Evolutionary conservation across 345 rosid genomes (phyloP), one percentile per base, ranked within the genome.

Genomic region (Sonneratia caseolaris): DNA sequence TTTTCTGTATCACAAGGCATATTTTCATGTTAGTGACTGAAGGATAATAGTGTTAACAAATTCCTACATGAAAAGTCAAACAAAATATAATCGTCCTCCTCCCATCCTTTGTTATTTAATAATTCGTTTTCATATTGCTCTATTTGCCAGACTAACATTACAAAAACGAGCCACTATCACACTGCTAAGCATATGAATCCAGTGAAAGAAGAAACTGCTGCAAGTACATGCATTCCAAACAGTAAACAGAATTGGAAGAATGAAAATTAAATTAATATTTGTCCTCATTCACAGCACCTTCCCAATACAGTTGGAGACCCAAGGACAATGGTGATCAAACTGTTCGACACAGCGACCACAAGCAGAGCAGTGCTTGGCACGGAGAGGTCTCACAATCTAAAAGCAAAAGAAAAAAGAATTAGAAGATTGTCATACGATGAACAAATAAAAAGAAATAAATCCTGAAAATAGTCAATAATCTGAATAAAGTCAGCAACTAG

Each of bases 271-370:
- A 62, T 15, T 11, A 35, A 35, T 12, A 71, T 37, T 24, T 42
- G 45, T 42, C 36, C n/a, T 59, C 36, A 71, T 27, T 24, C 66
- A 78, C 67, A 76, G 69, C 79, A 95, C 99, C 94, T 95, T 95
- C 83, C 99, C 98, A 69, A 95, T 81, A 81, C 99, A 95, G 79
- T 95, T 92, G 75, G 99, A 92, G 38, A 95, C 94, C 97, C 97
- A 95, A 48, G 99, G 99, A 76, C 97, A 95, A 76, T 95, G 99
- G 81, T 95, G 99, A 73, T 95, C 99, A 84, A 95, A 95, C 77
- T 95, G 99, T 76, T 95, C 96, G 64, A 95, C 98, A 83, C 98
- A 95, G 59, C 96, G 92, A 76, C 89, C 87, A 74, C 98, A 95
- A 49, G 92, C 87, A 72, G 96, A 90, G 75, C 99, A 95, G 80